These are phyloP conservation scores for Fusarium verrucosum DNA, from an alignment of 2,329 filamentous ascomycete genomes.

Conservation along the genomic window DNA sequence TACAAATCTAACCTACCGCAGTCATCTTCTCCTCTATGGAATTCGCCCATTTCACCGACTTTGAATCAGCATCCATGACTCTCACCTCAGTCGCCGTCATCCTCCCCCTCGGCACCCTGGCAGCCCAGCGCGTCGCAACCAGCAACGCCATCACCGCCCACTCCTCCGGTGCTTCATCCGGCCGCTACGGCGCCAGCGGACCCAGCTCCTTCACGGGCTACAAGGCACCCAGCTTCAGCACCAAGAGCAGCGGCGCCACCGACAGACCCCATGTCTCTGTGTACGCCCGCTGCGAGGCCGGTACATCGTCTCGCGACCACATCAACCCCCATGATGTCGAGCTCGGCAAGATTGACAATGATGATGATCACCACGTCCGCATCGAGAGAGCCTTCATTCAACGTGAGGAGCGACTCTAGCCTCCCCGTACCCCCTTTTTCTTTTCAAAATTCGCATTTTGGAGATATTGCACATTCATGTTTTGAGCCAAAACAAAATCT, in stretches of 20 bases:
- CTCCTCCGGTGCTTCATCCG: slow-evolving; percentile 28
- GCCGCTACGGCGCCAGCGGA: slow-evolving; percentile 25
- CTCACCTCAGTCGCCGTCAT: slow-evolving; percentile 61
- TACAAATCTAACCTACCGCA: slow-evolving; percentile 39
- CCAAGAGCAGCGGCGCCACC: slow-evolving; percentile 23
- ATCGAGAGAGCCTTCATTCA: slow-evolving; percentile 47
- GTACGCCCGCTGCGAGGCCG: slow-evolving; percentile 42
- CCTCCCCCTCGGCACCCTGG: slow-evolving; percentile 62
- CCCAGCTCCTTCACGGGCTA: slow-evolving; percentile 33
- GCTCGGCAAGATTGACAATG: slow-evolving; percentile 43
- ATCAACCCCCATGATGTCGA: slow-evolving; percentile 47
- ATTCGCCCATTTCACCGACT: slow-evolving; percentile 53
- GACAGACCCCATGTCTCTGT: slow-evolving; percentile 33
- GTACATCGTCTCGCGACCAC: slow-evolving; percentile 21
- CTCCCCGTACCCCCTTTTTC: not conserved
- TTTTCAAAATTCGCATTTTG: slow-evolving; percentile 9
- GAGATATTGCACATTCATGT: slow-evolving; percentile 10
- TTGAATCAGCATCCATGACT: slow-evolving; percentile 61
- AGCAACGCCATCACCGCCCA: slow-evolving; percentile 36
- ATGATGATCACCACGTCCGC: slow-evolving; percentile 38
- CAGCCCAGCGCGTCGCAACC: slow-evolving; percentile 57
- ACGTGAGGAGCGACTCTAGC: slow-evolving; percentile 46
- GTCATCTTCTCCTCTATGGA: slow-evolving; percentile 62
- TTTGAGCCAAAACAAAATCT: slow-evolving; percentile 17
- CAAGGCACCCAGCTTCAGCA: slow-evolving; percentile 38